A percentile compares a stretch with the other conserved stretches of the same genome.
Conservation (phyloP, 768 basidiomycete genomes). For the Phylloporus sp. region DNA sequence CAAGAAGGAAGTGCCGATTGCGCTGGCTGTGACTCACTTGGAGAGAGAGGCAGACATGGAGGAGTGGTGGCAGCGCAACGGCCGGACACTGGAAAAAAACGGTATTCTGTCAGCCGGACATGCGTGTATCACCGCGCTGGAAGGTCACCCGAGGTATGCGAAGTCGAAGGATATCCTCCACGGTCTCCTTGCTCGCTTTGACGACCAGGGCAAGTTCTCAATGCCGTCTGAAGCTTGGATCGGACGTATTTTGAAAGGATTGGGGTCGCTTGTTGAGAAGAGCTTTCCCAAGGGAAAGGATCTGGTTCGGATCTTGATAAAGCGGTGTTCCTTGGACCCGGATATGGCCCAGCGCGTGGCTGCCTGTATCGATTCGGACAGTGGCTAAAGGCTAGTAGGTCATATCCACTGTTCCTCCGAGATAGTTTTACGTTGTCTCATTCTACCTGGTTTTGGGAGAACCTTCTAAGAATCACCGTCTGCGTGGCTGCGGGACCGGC, state of each 20-base stretch:
- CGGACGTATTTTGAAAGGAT: slow-evolving; percentile 20
- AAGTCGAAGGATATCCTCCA: slow-evolving; percentile 29
- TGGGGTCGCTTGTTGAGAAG: slow-evolving; percentile 19
- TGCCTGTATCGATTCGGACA: slow-evolving; percentile 15
- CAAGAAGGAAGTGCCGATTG: slow-evolving; percentile 35
- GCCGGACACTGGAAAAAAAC: slow-evolving; percentile 14
- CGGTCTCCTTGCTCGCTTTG: slow-evolving; percentile 15
- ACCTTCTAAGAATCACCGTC: neutral
- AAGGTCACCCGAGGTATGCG: slow-evolving; percentile 22
- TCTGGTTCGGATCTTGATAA: slow-evolving; percentile 22
- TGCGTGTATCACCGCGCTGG: slow-evolving; percentile 31
- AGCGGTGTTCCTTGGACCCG: slow-evolving; percentile 22
- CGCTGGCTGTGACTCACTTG: slow-evolving; percentile 39
- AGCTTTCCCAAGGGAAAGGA: slow-evolving; percentile 23
- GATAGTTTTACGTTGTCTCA: neutral
- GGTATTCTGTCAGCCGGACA: slow-evolving; percentile 25
- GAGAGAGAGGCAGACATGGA: slow-evolving; percentile 34
- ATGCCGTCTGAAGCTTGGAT: slow-evolving; percentile 30
- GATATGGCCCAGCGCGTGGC: slow-evolving; percentile 24
- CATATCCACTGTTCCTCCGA: neutral
- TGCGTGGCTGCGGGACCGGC: neutral
- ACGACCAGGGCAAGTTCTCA: slow-evolving; percentile 27
- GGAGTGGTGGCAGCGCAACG: slow-evolving; percentile 31
- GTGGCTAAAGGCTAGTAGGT: neutral
- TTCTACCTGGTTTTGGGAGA: neutral